These are phyloP conservation scores for Friedmanniomyces simplex DNA, from an alignment of 495 filamentous ascomycete genomes.

Conservation along the genomic window DNA sequence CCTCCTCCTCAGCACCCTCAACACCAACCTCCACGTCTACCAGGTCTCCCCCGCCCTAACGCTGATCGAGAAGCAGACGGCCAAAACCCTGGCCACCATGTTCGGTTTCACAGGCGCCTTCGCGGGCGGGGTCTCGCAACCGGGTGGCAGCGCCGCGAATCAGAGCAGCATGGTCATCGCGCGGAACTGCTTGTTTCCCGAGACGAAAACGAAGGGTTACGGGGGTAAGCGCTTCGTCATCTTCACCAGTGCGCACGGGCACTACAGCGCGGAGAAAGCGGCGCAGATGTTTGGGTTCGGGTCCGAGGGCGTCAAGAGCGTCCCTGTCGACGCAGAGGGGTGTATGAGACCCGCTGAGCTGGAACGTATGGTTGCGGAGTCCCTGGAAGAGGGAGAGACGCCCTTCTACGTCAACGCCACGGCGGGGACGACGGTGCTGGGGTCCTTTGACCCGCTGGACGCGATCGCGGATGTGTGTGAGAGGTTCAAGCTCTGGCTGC, in stretches of 20 bases:
- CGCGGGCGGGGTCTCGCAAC: conserved; percentile 78
- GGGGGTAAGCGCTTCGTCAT: conserved; percentile 54
- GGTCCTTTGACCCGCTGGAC: conserved; percentile 75
- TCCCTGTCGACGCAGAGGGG: conserved; percentile 61
- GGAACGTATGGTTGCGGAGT: conserved; percentile 46
- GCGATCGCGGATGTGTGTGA: conserved; percentile 62
- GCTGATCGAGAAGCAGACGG: conserved; percentile 71
- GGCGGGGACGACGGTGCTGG: conserved; percentile 86
- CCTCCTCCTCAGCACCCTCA: conserved; percentile 67
- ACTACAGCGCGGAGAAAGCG: conserved; percentile 93
- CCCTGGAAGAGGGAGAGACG: conserved; percentile 53
- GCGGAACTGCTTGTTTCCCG: conserved; percentile 71
- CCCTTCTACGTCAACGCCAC: conserved; percentile 95
- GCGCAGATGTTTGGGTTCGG: conserved; percentile 80
- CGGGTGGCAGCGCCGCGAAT: conserved; percentile 79
- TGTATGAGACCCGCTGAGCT: conserved; percentile 60
- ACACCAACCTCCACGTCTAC: conserved; percentile 87
- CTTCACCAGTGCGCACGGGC: conserved; percentile 83
- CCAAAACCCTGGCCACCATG: conserved; percentile 55
- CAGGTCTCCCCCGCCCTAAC: conserved; percentile 83
- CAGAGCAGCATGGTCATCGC: conserved; percentile 81
- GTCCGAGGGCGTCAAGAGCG: conserved; percentile 56
- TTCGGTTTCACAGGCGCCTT: conserved; percentile 65
- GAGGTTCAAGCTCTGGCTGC: conserved; percentile 70
- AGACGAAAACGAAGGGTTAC: conserved; percentile 63